A percentile compares a stretch with the other conserved stretches of the same genome.
Conservation (phyloP, 2,329 filamentous ascomycete genomes). For the Didymella exigua region DNA sequence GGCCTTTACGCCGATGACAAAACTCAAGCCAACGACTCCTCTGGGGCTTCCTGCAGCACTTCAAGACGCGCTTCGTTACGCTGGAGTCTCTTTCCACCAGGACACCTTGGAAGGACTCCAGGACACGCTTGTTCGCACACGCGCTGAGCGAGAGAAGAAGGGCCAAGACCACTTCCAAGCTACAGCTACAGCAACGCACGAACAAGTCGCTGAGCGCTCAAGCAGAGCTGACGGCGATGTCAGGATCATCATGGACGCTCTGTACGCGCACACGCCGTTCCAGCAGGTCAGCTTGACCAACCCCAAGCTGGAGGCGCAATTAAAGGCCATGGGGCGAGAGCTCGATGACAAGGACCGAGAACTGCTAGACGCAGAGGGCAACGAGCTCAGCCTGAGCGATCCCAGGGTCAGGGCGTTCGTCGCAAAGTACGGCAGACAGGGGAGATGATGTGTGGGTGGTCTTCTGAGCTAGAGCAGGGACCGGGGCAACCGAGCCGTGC, state of each 20-base stretch:
- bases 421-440: slow-evolving; percentile 34
- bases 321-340: slow-evolving; percentile 46
- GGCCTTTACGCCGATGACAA: slow-evolving; percentile 37
- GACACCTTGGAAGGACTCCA: slow-evolving; percentile 35
- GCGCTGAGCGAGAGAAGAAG: slow-evolving; percentile 43
- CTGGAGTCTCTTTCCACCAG: slow-evolving; percentile 38
- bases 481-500: slow-evolving; percentile 12
- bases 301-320: slow-evolving; percentile 32
- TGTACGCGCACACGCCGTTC: slow-evolving; percentile 48
- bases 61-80: slow-evolving; percentile 43
- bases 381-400: slow-evolving; percentile 39
- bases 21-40: slow-evolving; percentile 34
- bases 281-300: slow-evolving; percentile 33
- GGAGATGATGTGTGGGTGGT: slow-evolving; percentile 5
- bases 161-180: slow-evolving; percentile 43
- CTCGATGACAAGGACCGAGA: slow-evolving; percentile 48
- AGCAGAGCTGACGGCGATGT: slow-evolving; percentile 46
- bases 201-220: slow-evolving; percentile 44
- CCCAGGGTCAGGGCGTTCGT: slow-evolving; percentile 41
- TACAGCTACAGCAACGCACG: slow-evolving; percentile 40
- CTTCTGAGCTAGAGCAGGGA: slow-evolving; percentile 4
- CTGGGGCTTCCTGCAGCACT: slow-evolving; percentile 41
- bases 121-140: slow-evolving; percentile 35
- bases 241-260: slow-evolving; percentile 43
- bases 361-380: slow-evolving; percentile 46